phyloP scores from a whole-genome alignment of 352 stramenopile genomes.

The Pythium insidiosum region DNA sequence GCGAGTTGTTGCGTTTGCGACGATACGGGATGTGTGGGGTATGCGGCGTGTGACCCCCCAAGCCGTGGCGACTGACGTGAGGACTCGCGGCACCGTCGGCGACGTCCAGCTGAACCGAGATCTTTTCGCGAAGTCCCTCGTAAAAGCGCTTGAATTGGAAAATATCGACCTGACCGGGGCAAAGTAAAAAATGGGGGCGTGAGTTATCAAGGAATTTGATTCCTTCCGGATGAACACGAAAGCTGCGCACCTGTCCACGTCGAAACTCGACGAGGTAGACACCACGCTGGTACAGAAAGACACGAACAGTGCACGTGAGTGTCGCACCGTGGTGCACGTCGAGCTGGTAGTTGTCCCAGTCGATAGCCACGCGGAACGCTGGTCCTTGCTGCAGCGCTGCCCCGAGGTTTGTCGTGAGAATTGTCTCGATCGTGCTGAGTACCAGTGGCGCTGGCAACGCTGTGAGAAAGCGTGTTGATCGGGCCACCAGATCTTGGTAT shows the following conservation, averaged over 20 bases:
- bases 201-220: background rate
- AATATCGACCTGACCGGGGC: constrained; percentile 78
- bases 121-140: constrained; percentile 14
- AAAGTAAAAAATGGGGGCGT: background rate
- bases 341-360: constrained; percentile 72
- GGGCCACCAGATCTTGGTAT: constrained; percentile 55
- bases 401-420: constrained; percentile 25
- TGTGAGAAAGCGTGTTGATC: constrained; percentile 70
- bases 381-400: constrained; percentile 9
- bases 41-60: too few species aligned
- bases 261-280: constrained; percentile 80
- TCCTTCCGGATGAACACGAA: background rate
- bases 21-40: too few species aligned
- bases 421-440: constrained; percentile 53
- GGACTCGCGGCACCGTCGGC: too few species aligned
- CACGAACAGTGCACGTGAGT: constrained; percentile 66
- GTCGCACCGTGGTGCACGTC: constrained; percentile 54
- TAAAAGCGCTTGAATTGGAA: constrained; percentile 65
- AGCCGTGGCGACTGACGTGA: too few species aligned
- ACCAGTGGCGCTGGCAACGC: constrained; percentile 52
- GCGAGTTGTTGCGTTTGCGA: too few species aligned
- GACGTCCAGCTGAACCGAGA: constrained; percentile 26
- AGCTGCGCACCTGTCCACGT: constrained; percentile 47
- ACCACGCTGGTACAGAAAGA: constrained; percentile 73
- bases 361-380: constrained; percentile 40